Conservation (phyloP, 352 stramenopile species). For the Globisporangium solare region DNA sequence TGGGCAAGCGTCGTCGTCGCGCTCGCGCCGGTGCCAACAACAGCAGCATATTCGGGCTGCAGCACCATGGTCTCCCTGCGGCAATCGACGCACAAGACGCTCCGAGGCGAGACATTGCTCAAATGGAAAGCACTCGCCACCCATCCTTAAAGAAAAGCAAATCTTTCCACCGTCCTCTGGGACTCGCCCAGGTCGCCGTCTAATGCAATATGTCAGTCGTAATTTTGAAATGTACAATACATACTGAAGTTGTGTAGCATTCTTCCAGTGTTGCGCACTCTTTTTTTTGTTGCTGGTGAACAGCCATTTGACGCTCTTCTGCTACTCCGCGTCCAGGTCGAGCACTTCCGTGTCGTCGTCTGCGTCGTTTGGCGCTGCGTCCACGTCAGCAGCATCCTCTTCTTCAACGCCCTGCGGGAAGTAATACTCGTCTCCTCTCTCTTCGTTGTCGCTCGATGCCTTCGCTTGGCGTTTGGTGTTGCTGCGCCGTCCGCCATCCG, state of each 20-base stretch:
- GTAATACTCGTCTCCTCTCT: constrained; percentile 39
- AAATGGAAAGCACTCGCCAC: constrained; percentile 37
- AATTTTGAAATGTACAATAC: not conserved
- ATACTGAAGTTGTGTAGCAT: not conserved
- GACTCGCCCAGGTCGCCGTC: not conserved
- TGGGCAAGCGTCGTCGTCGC: constrained; percentile 2
- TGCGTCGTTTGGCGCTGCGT: constrained; percentile 3
- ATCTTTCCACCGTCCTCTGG: constrained; percentile 11
- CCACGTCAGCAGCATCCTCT: constrained; percentile 14
- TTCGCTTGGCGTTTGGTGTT: constrained; percentile 4
- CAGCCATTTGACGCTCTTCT: not conserved
- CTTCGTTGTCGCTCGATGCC: constrained; percentile 21
- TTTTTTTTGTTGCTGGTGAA: not conserved
- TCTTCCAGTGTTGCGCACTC: not conserved
- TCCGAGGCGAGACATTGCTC: constrained; percentile 23
- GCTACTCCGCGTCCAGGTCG: constrained; percentile 48
- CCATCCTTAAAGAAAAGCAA: constrained; percentile 31
- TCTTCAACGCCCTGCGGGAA: constrained; percentile 27
- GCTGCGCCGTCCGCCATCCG: constrained; percentile 18
- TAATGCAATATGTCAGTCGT: not conserved
- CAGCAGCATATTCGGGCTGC: not conserved
- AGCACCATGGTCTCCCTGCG: not conserved
- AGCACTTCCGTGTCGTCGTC: constrained; percentile 30
- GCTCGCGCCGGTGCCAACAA: not conserved
- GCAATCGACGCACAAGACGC: not conserved